phyloP scores from a whole-genome alignment of 2,329 filamentous ascomycete species.

The Beauveria varroae region DNA sequence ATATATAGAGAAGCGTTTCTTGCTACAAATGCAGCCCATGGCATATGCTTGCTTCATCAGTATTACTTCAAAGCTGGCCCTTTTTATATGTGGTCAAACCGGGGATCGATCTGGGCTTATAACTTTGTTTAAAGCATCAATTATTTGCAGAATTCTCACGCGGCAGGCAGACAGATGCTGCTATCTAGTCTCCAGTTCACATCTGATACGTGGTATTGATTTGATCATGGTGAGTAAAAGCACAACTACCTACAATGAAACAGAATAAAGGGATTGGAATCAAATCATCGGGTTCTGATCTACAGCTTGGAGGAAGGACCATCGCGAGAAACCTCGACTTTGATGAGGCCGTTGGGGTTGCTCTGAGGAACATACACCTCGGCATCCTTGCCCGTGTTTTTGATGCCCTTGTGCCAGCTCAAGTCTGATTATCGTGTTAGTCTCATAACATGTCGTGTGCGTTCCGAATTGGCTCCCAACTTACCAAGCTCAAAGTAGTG shows the following conservation, averaged over 20 bases:
- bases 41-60: not conserved
- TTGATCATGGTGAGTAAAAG: not conserved
- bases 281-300: not conserved
- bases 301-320: constrained; percentile 7
- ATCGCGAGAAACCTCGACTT: constrained; percentile 71
- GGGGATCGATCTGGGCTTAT: too few relatives aligned
- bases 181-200: not conserved
- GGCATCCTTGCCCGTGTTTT: constrained; percentile 93
- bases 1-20: not conserved
- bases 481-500: constrained; percentile 95
- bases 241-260: not conserved
- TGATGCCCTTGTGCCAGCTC: constrained; percentile 90
- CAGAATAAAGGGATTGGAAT: not conserved
- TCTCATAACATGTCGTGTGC: not conserved
- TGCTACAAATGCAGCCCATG: not conserved
- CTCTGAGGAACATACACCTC: constrained; percentile 93
- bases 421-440: constrained; percentile 52
- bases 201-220: not conserved
- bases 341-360: constrained; percentile 89
- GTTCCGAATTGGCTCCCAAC: constrained; percentile 22
- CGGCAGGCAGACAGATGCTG: not conserved
- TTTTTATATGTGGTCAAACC: not conserved
- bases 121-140: not conserved
- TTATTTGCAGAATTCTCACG: not conserved
- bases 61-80: not conserved